Conservation (phyloP, 164 flowering plant species). For the Paratinospora sagittata region DNA sequence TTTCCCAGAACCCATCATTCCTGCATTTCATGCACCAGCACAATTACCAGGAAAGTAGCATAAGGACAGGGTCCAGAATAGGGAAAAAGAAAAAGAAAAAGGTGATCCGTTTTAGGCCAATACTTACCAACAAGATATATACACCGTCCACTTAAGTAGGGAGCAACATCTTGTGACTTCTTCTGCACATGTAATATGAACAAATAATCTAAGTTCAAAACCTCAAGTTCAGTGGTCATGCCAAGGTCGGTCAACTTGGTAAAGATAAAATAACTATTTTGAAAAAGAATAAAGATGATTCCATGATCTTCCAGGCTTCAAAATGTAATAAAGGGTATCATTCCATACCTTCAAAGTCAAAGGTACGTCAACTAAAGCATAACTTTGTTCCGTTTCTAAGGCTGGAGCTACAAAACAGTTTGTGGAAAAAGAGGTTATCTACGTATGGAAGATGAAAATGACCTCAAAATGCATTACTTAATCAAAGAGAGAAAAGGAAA, state of each 20-base stretch:
- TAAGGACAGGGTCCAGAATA: neutral
- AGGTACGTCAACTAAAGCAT: slow-evolving; percentile 41
- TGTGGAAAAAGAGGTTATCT: neutral
- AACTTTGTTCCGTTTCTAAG: slow-evolving; percentile 37
- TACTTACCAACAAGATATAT: slow-evolving; percentile 94
- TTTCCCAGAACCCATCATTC: slow-evolving; percentile 99
- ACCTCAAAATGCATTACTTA: neutral
- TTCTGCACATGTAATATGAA: slow-evolving; percentile 48
- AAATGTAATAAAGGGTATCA: neutral
- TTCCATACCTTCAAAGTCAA: slow-evolving; percentile 53
- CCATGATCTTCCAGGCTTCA: neutral
- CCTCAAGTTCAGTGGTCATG: neutral
- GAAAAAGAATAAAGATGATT: neutral
- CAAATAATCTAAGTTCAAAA: neutral
- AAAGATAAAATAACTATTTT: neutral
- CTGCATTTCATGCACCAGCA: slow-evolving; percentile 33
- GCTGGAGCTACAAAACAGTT: slow-evolving; percentile 37
- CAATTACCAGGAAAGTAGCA: neutral
- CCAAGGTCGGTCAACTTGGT: neutral
- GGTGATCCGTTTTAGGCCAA: neutral
- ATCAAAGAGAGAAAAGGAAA: neutral
- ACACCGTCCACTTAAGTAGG: slow-evolving; percentile 65
- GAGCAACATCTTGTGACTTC: slow-evolving; percentile 60
- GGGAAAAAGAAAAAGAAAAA: neutral
- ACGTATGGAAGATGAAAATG: neutral